These are phyloP conservation scores for Entophlyctis luteolus DNA, from an alignment of 192 early-diverging fungal genomes.

Conservation along the genomic window DNA sequence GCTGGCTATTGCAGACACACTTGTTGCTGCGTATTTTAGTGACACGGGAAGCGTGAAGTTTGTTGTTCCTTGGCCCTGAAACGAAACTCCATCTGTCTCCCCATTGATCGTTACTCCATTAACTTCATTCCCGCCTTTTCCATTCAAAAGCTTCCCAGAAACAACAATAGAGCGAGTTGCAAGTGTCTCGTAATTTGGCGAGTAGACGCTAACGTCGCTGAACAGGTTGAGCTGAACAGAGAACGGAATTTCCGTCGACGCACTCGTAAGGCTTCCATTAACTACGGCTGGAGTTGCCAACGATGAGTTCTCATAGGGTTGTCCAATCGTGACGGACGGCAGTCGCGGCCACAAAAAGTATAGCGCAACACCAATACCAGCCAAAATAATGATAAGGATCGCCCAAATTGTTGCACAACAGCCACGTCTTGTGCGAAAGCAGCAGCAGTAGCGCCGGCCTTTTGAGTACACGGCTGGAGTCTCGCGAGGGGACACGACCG, in stretches of 20 bases:
- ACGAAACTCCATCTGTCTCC: background rate
- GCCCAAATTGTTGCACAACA: background rate
- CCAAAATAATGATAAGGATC: background rate
- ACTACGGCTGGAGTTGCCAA: background rate
- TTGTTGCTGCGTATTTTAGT: background rate
- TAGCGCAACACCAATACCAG: background rate
- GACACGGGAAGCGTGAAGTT: constrained; percentile 3
- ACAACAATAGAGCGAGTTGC: background rate
- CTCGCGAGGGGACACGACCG: too few relatives aligned
- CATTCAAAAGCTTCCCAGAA: background rate
- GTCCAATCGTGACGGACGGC: background rate
- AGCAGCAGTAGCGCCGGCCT: constrained; percentile 16
- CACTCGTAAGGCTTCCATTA: background rate
- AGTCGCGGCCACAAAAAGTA: constrained; percentile 15
- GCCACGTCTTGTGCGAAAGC: background rate
- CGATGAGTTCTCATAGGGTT: background rate
- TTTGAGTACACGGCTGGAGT: too few relatives aligned
- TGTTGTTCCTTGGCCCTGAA: background rate
- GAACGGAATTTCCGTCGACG: background rate
- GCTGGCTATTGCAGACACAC: background rate
- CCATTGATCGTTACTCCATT: background rate
- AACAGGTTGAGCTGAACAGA: background rate
- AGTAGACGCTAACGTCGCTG: background rate
- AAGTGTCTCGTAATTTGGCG: background rate
- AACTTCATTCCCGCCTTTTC: background rate